Base-by-base conservation (phyloP, 2,329 filamentous ascomycete species). In the Emmonsiellopsis sp. region DNA sequence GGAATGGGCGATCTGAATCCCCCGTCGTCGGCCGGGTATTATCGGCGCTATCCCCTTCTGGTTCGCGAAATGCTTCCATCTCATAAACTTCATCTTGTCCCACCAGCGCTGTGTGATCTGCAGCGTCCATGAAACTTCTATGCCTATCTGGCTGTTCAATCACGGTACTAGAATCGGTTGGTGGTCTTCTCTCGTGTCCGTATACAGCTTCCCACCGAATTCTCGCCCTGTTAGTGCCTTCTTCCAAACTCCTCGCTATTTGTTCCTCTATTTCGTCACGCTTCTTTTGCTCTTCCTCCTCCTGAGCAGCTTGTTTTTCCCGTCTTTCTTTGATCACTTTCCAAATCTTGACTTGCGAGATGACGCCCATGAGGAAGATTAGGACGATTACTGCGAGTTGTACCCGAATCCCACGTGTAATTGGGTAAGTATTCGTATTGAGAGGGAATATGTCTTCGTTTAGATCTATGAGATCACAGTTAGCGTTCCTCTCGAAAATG, bases 331-430 rank as follows among this genome's bases (percentile, higher is more conserved):
- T 82, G 55, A 95, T 81, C 6, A 95, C 76, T 57, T 83, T 88
- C 90, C 90, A 96, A 11, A 96, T 74, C 62, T 85, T 88, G 60
- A 93, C 75, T 67, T 97, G 92, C 0, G 88, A 94, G 43, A 95
- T 77, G 27, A 95, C 74, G 2, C 91, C 90, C 14, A 87, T 74
- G 8, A 89, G 67, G 55, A 81, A 85, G 17, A 95, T 74, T 32
- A 96, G 79, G 51, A 95, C 72, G 27, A 87, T 86, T 1, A 82
- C 80, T 0, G 88, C 90, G 33, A 89, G 81, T 66, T 97, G 92
- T 11, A 93, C 91, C 40, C 83, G 82, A 53, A 96, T 93, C 2
- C 88, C 88, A 61, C 84, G 86, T 0, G 89, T 96, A 10, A 95
- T 73, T 0, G 92, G 92, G 65, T 95, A 97, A 0, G 87, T 89